Evolutionary conservation across 345 rosid genomes (phyloP), one percentile per base, ranked within the genome.

Genomic region (Citrus inodora): DNA sequence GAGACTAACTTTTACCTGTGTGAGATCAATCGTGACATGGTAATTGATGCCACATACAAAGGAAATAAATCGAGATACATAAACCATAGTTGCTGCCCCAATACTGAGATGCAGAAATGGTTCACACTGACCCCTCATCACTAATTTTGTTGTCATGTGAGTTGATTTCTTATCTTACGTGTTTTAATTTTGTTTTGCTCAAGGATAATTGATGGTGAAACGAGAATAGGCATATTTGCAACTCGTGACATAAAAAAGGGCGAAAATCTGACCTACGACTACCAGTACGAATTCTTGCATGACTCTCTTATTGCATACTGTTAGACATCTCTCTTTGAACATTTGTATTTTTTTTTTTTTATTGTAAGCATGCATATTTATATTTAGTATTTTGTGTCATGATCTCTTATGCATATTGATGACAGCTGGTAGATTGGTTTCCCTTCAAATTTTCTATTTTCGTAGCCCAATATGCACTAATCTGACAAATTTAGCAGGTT

Each of bases 71-170:
- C 99, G 30, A 90, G 99, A 92, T 94, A 90, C 78, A 88, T 97
- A 77, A 97, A 97, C 80, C 99, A 97, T 72, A 94, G 99, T 51
- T 97, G 98, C 85, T 88, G 80, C 65, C 98, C 98, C 37, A 97
- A 97, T 70, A 88, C 98, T 4, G 98, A 94, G 88, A 94, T 97
- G 98, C 99, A 94, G 87, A 97, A 94, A 92, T 92, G 98, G 99
- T 97, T 80, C 81, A 79, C 62, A 51, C 77, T 70, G 74, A 68
- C 58, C 80, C 79, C 82, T 80, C 40, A 25, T 72, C 80, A 37
- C 32, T 73, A 13, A 40, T 81, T 65, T 76, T 67, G 37, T 51
- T 16, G 32, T 80, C 38, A 17, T 81, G 27, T 38, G 55, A 68
- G 13, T 69, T 73, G 63, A 58, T 64, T 21, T 77, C 19, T 65